Evolutionary conservation across 108 stramenopile genomes (phyloP).

Genomic region (Discostella pseudostelligera): DNA sequence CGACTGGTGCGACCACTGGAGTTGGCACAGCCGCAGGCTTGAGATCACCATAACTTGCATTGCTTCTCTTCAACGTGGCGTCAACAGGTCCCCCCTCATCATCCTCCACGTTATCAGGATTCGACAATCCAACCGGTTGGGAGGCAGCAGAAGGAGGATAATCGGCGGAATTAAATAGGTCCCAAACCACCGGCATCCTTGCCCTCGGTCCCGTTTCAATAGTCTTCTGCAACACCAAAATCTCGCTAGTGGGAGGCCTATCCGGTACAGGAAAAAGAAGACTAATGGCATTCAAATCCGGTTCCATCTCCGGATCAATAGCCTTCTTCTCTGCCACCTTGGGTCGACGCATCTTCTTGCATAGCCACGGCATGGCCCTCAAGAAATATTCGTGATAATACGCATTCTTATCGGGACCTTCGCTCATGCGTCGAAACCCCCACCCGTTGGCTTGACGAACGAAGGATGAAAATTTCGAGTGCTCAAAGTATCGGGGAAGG

Average conservation of each 20-base stretch:
- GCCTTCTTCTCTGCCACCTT: slow-evolving; percentile 55
- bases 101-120: too few relatives aligned
- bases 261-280: slow-evolving; percentile 56
- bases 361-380: slow-evolving; percentile 36
- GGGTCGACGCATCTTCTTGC: slow-evolving; percentile 48
- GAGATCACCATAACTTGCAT: slow-evolving; percentile 7
- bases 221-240: slow-evolving; percentile 53
- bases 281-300: slow-evolving; percentile 60
- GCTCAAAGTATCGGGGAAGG: slow-evolving; percentile 68
- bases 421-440: slow-evolving; percentile 55
- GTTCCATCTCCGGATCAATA: slow-evolving; percentile 56
- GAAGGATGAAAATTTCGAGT: slow-evolving; percentile 56
- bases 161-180: background rate
- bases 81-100: background rate
- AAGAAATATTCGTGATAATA: slow-evolving; percentile 66
- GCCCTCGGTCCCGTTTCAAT: slow-evolving; percentile 67
- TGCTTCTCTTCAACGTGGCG: background rate
- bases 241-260: slow-evolving; percentile 40
- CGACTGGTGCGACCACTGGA: background rate
- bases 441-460: slow-evolving; percentile 53
- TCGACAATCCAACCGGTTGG: too few relatives aligned
- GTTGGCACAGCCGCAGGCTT: slow-evolving; percentile 10
- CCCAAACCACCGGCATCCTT: slow-evolving; percentile 58
- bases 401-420: slow-evolving; percentile 59
- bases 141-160: background rate